Conservation (phyloP, 495 filamentous ascomycete genomes). For the Hyaloscypha hepaticicola region DNA sequence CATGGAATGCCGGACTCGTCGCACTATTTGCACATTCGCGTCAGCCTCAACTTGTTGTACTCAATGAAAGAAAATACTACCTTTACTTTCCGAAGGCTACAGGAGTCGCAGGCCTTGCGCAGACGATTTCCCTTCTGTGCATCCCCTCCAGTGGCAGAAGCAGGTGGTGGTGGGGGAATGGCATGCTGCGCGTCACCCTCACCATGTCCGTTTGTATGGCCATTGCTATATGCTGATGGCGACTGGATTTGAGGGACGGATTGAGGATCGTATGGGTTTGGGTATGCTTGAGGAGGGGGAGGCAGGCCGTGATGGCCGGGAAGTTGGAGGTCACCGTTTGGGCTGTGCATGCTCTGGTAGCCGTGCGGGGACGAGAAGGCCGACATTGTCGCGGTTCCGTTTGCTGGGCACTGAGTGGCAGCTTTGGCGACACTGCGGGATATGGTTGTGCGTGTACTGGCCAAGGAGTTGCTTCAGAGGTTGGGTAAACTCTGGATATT, state of each 20-base stretch:
- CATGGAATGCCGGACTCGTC: conserved; percentile 79
- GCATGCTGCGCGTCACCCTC: conserved; percentile 7
- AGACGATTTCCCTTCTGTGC: conserved; percentile 50
- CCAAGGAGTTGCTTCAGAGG: too few relatives aligned
- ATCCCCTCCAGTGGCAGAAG: conserved; percentile 15
- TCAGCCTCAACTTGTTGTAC: not conserved
- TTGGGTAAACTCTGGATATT: not conserved
- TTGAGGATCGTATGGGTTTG: conserved; percentile 12
- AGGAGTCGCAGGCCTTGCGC: conserved; percentile 81
- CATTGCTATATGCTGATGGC: conserved; percentile 18
- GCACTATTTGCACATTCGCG: conserved; percentile 52
- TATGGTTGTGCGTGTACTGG: not conserved
- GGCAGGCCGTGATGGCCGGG: conserved; percentile 11
- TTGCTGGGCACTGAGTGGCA: not conserved
- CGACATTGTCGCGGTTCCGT: not conserved
- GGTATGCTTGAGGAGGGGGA: conserved; percentile 1
- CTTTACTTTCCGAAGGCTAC: conserved; percentile 84
- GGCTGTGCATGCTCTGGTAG: not conserved
- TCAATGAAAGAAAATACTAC: conserved; percentile 39
- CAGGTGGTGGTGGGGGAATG: not conserved
- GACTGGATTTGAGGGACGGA: conserved; percentile 6
- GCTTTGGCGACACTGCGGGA: not conserved
- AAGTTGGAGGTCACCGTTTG: not conserved
- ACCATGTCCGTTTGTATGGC: not conserved
- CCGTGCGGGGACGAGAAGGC: not conserved